Base-by-base conservation (phyloP, 2,329 filamentous ascomycete species). In the Fusarium sp. region DNA sequence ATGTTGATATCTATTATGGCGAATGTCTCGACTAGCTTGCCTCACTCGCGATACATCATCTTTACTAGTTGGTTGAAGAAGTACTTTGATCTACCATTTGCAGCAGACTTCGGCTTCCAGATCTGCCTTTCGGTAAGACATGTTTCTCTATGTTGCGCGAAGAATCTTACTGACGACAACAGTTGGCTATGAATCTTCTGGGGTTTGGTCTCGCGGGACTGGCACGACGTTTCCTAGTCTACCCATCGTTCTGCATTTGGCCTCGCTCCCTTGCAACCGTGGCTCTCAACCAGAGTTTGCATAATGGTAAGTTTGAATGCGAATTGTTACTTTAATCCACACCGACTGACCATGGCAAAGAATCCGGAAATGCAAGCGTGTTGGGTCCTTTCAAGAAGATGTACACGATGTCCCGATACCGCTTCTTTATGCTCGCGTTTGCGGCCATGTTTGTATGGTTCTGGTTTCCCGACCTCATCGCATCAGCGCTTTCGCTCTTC, bases 1-100 rank as follows among this genome's bases (percentile, higher is more conserved):
- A 86, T 87, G 80, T 76, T 89, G n/a, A 84, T 88, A 35, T 84
- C 84, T 5, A 85, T 88, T 66, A 87, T 86, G 81, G 70, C 72
- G 1, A 74, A 72, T 31, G 71, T 73, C 0, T 67, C 71, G 2
- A 48, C 71, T 3, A 66, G 46, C 3, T 43, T 73, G n/a, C 71
- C 71, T 4, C 71, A 73, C 15, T 73, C 71, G 2, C 37, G 70
- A 23, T 72, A 66, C 7, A 60, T 72, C 21, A 49, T 73, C 7
- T 73, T 73, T 1, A 74, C 69, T 0, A 66, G 69, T 23, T 73
- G 71, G 71, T 20, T 73, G 10, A 49, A 74, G 26, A 73, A 72
- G 39, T 73, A 73, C 20, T 73, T 73, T n/a, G 38, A 69, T 10
- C 33, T 72, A 18, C 63, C 66, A 2, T 73, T 74, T 52, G 71